phyloP scores from a whole-genome alignment of 2,329 filamentous ascomycete genomes.

The Acarospora socialis region DNA sequence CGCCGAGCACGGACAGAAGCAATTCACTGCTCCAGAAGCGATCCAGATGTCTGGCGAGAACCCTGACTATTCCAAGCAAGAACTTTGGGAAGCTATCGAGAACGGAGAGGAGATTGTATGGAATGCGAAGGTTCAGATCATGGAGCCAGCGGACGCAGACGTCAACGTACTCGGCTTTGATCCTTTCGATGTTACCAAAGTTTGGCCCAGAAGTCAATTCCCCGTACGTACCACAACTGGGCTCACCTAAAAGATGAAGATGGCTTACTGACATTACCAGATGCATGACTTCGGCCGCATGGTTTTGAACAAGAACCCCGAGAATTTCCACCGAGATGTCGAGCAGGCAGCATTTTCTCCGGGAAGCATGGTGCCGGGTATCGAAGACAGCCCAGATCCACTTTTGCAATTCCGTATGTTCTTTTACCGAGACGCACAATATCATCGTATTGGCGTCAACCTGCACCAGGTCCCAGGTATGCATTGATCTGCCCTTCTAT shows the following conservation, averaged over 20 bases:
- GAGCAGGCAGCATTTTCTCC: conserved; percentile 59
- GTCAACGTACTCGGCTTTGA: too few species aligned
- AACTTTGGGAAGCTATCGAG: conserved; percentile 38
- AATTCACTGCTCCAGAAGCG: conserved; percentile 33
- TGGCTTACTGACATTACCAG: too few species aligned
- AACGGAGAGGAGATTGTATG: conserved; percentile 38
- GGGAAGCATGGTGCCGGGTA: conserved; percentile 50
- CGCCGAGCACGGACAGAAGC: conserved; percentile 33
- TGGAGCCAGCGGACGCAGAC: conserved; percentile 39
- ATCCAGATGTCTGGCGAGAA: conserved; percentile 33
- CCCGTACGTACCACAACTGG: too few species aligned
- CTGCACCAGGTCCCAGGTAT: conserved; percentile 53
- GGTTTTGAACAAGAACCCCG: conserved; percentile 38
- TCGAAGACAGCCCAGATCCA: conserved; percentile 55
- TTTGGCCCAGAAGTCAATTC: conserved; percentile 40
- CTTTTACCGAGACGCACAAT: conserved; percentile 55
- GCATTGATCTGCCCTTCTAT: too few species aligned
- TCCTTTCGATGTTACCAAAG: conserved; percentile 41
- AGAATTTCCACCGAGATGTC: conserved; percentile 51
- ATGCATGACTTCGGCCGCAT: conserved; percentile 41
- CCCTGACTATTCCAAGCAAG: conserved; percentile 39
- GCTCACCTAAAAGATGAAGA: too few species aligned
- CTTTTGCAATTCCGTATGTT: conserved; percentile 56
- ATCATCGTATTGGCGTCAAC: conserved; percentile 49
- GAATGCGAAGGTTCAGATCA: conserved; percentile 37